Evolutionary conservation across 2,329 filamentous ascomycete genomes (phyloP), one percentile per base, ranked within the genome.

Genomic region (Tympanopsis confertula): DNA sequence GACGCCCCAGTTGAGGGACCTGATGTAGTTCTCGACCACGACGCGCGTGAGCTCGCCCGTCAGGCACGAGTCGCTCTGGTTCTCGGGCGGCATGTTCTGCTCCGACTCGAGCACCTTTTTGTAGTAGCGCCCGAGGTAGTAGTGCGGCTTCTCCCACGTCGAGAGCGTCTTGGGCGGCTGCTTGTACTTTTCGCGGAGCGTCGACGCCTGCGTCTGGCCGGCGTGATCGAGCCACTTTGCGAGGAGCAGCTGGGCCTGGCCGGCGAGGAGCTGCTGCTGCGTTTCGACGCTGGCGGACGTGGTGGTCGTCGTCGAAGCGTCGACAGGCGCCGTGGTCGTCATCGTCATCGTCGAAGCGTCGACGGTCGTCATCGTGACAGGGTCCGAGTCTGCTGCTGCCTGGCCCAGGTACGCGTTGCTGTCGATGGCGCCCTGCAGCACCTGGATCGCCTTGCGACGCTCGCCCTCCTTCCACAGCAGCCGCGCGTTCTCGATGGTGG

Each of bases 141-240:
- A 98, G 54, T 96, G 89, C 0, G 86, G 88, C 58, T 95, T 96
- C 54, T 98, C 91, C 88, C 89, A 98, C 37, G 76, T 76, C 4
- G 67, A 62, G 48, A 68, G 65, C 1, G 74, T 78, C 52, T 73
- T 78, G n/a, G 83, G 75, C 1, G 88, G 88, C 46, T 82, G 74
- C 44, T 87, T 81, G 50, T 95, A 98, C 51, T 86, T 85, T 38
- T 78, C 71, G 35, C 86, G 77, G 44, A 96, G 71, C 3, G 84
- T 78, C 33, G 77, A 72, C 3, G 86, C 84, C 50, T 94, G 84
- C 2, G 87, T 94, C 56, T 96, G 89, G 4, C 91, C 91, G n/a
- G 89, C 85, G 39, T 74, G 80, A 52, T 96, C 93, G 19, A 95
- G 78, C 93, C 93, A 99, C 55, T 95, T 96, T 12, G 91, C 91